Evolutionary conservation across 2,329 filamentous ascomycete genomes (phyloP), one percentile per base, ranked within the genome.

Genomic region (Claviceps citrina): DNA sequence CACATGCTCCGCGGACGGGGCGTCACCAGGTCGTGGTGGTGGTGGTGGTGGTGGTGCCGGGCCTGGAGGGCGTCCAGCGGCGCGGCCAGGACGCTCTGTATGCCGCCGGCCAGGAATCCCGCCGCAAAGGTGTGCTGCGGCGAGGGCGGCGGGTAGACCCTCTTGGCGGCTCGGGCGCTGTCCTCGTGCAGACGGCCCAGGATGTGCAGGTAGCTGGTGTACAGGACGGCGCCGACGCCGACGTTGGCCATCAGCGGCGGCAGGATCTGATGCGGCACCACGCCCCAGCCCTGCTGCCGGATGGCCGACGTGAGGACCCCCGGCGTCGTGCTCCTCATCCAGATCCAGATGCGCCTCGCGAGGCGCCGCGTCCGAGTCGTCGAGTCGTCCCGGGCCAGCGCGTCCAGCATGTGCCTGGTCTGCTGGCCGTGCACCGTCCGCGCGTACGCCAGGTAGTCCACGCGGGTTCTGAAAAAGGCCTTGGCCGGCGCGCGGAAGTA

Each of bases 401-500:
- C 60, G 43, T 54, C 54, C 33, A 57, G 49, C 32, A 67, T 49
- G 18, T 55, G 42, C 38, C 60, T 51, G 1, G 56, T 58, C 43
- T 67, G 65, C 27, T 66, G 61, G 46, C 70, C 59, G 44, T 73
- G 69, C 3, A 75, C 54, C 13, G 57, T 65, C 22, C 73, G 64
- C 3, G 71, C 73, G 45, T 74, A 76, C 2, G 71, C 71, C 15
- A 76, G 66, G 49, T 86, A 94, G 65, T 95, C 87, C 47, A 95
- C 85, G 43, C 87, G 69, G 1, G 84, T 87, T 45, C 84, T 76
- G 62, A 95, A 93, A 57, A 95, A 95, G 13, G 86, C 83, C 61
- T 94, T 94, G 39, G 86, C 82, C 1, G 87, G 87, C 0, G 85
- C 84, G 42, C 86, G 72, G 56, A 94, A 95, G 63, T 93, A 95